Percentiles rank a stretch among this genome's conserved stretches.
These are phyloP conservation scores for Myxozyma geophila DNA, from an alignment of 805 yeast species.

Conservation along the genomic window DNA sequence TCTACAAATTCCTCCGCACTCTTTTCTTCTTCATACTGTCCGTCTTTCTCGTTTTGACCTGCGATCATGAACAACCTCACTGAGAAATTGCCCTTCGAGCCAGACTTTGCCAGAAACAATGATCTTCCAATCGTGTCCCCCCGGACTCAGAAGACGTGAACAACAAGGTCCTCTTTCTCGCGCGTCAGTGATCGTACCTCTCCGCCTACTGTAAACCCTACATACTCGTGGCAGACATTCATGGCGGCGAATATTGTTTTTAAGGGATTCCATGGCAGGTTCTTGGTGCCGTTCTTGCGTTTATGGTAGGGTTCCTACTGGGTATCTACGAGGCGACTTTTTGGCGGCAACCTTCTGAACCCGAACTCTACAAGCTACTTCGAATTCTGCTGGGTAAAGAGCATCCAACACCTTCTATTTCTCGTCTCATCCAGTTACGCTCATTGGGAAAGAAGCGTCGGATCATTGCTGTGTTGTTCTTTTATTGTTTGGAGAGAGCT, in stretches of 20 bases:
- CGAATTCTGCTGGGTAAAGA: slow-evolving; percentile 45
- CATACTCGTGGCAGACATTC: slow-evolving; percentile 69
- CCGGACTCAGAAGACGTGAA: neutral
- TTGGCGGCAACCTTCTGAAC: slow-evolving; percentile 62
- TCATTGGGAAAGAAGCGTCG: slow-evolving; percentile 71
- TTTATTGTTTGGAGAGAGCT: slow-evolving; percentile 32
- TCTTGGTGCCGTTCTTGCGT: slow-evolving; percentile 61
- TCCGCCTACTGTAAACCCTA: too few relatives aligned
- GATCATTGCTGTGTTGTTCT: slow-evolving; percentile 57
- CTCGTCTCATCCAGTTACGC: slow-evolving; percentile 48
- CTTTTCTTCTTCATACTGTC: neutral
- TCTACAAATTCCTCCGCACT: neutral
- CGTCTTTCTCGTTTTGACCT: neutral
- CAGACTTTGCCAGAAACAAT: slow-evolving; percentile 2
- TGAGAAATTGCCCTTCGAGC: neutral
- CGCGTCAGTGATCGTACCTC: slow-evolving; percentile 33
- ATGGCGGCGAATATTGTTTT: slow-evolving; percentile 63
- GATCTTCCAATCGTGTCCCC: too few relatives aligned
- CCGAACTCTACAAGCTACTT: slow-evolving; percentile 57
- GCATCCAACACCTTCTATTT: slow-evolving; percentile 40
- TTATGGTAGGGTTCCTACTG: slow-evolving; percentile 61
- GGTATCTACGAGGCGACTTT: slow-evolving; percentile 51
- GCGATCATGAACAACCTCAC: neutral
- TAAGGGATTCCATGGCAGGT: slow-evolving; percentile 70
- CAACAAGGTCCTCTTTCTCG: slow-evolving; percentile 31